A percentile compares a stretch with the other conserved stretches of the same genome.
These are phyloP conservation scores for Tricholoma bakamatsutake DNA, from an alignment of 768 basidiomycete genomes.

Conservation along the genomic window DNA sequence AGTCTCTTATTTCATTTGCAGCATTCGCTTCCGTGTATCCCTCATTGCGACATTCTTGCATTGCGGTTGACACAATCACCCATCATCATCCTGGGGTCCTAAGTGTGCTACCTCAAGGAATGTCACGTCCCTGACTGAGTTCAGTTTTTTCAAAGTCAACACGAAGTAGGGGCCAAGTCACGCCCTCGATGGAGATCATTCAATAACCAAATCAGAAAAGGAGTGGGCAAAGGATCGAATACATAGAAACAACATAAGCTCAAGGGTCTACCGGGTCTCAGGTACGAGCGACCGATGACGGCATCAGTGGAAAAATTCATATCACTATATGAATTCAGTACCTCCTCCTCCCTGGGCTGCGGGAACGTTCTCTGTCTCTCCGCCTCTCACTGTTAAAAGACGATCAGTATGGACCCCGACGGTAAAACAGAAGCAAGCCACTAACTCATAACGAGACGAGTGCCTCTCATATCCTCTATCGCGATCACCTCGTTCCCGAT, in stretches of 20 bases:
- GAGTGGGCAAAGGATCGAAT: too few relatives aligned
- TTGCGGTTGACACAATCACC: slow-evolving; percentile 6
- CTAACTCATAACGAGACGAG: slow-evolving; percentile 71
- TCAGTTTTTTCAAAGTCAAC: not conserved
- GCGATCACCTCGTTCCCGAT: slow-evolving; percentile 60
- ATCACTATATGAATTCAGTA: slow-evolving; percentile 30
- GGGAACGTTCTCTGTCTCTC: slow-evolving; percentile 66
- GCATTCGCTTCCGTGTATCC: slow-evolving; percentile 6
- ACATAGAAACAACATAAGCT: not conserved
- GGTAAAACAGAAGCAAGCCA: slow-evolving; percentile 20
- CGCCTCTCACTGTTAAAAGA: slow-evolving; percentile 52
- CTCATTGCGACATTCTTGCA: slow-evolving; percentile 10
- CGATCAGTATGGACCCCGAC: slow-evolving; percentile 23
- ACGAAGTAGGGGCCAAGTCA: not conserved
- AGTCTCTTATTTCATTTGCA: too few relatives aligned
- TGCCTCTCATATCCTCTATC: slow-evolving; percentile 68
- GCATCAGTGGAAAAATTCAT: not conserved
- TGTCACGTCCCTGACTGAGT: not conserved
- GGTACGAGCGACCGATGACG: not conserved
- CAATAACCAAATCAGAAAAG: too few relatives aligned
- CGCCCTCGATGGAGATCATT: not conserved
- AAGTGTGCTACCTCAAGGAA: not conserved
- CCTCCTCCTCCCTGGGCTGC: slow-evolving; percentile 62
- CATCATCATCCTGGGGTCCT: not conserved
- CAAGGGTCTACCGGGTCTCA: not conserved